These are phyloP conservation scores for Rubia yunnanensis DNA, from an alignment of 257 asterid genomes.

Conservation along the genomic window DNA sequence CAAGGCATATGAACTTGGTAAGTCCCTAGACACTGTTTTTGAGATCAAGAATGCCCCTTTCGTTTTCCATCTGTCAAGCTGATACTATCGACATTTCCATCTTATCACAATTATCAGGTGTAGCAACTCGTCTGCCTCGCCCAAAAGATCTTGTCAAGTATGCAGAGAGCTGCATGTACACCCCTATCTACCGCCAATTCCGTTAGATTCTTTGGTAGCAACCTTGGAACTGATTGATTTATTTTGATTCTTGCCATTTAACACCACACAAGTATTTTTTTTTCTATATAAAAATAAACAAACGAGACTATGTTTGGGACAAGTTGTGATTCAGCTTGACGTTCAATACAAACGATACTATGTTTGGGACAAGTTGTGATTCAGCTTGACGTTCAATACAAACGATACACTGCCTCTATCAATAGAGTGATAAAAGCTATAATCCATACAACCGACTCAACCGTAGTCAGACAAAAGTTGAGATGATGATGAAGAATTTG, in stretches of 20 bases:
- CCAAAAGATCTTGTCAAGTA: conserved; percentile 66
- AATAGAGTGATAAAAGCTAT: background rate
- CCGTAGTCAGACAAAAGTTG: no score
- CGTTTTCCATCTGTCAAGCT: background rate
- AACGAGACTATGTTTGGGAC: no score
- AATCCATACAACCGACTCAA: background rate
- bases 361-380: no score
- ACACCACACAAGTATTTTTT: no score
- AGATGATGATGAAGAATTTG: no score
- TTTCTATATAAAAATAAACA: no score
- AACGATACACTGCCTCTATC: background rate
- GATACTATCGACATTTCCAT: background rate
- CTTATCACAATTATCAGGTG: conserved; percentile 37
- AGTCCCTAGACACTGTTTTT: conserved; percentile 12
- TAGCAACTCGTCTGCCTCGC: conserved; percentile 80
- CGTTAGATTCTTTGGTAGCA: conserved; percentile 20
- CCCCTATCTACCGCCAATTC: conserved; percentile 64
- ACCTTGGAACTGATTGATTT: background rate
- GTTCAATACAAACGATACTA: no score
- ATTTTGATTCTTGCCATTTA: no score
- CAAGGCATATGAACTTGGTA: conserved; percentile 89
- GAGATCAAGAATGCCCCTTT: background rate
- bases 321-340: no score
- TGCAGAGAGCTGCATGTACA: conserved; percentile 95
- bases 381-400: no score